Base-by-base conservation (phyloP, 441 rosid genomes). In the Mallotus japonicus region DNA sequence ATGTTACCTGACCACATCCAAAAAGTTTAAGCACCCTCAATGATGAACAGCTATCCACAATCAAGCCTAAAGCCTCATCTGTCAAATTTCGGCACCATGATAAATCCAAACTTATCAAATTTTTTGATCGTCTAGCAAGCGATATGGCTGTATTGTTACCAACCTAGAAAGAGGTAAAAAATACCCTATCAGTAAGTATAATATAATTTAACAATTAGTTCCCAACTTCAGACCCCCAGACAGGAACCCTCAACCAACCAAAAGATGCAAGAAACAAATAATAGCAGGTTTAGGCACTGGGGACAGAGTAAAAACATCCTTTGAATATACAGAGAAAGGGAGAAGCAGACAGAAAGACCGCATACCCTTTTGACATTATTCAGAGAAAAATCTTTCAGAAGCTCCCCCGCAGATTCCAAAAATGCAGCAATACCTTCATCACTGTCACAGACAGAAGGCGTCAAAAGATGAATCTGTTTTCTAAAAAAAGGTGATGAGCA, bases 371-470 rank as follows among this genome's bases (percentile, higher is more conserved):
- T 85, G 17, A 91, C 83, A 78, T 85, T 88, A 85, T 91, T 92
- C 71, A 95, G 87, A 4, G 90, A 84, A 67, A 90, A 86, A 76
- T 90, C 95, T 80, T 77, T 79, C 62, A 95, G 78, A 66, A 63
- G 58, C 84, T 86, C 82, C 66, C 97, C 95, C 57, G 95, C 84
- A 0, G 87, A 79, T 84, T 92, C 98, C 80, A 92, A 42, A 79
- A 87, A 93, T 72, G 98, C 97, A 82, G 95, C 98, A 63, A 91
- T 75, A 74, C 89, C 98, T 83, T 93, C 97, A 81, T 95, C 98
- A 75, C 98, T 92, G 77, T 37, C 70, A 61, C 65, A 55, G 44
- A 54, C 12, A 75, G 60, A 68, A 51, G 6, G 62, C 37, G 7
- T 20, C 40, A 47, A 32, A 71, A 58, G 66, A 74, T 54, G n/a